Evolutionary conservation across 1,284 basidiomycete species (phyloP), one percentile per base, ranked within the genome.

Genomic region (Tilletia walkeri): DNA sequence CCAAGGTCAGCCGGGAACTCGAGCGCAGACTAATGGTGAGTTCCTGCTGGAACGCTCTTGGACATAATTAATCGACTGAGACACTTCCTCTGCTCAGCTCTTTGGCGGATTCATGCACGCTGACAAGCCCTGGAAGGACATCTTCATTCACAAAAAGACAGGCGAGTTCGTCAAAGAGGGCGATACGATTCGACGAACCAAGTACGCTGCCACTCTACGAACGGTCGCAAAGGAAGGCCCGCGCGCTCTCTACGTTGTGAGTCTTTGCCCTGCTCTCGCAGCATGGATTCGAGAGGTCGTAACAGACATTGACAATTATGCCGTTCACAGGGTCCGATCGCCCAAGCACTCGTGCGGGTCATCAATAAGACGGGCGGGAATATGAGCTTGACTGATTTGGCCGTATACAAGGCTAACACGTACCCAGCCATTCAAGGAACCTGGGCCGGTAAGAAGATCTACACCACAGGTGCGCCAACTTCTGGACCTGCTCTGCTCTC

Each of bases 1-100:
- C 92, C 90, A 85, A 85, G 47, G 90, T 95, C 36, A 89, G 90
- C 65, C 86, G 83, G 49, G 92, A 94, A 83, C 86, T 96, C 10
- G 90, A 87, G 30, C 87, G 87, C 71, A 86, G 92, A 69, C 88
- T 95, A 56, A 86, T 89, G 68, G 89, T 91, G 78, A 77, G 88
- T 85, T 30, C 24, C 24, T 30, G 24, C 24, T 30, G 24, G 24
- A 30, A 30, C 24, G 24, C 24, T 30, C 24, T 30, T 30, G 24
- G 24, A 30, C 24, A 30, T 30, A 30, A 30, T 30, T 30, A 30
- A 30, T 34, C 71, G 69, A 45, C 16, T 65, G 50, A n/a, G 7
- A 53, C 16, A 53, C 24, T 30, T 30, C 24, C 24, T 30, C 24
- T 30, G 24, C 38, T 20, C 24, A 69, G 66, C 14, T 65, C 20